These are phyloP conservation scores for Beta macrorhiza DNA, from an alignment of 179 eudicot species.

Conservation along the genomic window DNA sequence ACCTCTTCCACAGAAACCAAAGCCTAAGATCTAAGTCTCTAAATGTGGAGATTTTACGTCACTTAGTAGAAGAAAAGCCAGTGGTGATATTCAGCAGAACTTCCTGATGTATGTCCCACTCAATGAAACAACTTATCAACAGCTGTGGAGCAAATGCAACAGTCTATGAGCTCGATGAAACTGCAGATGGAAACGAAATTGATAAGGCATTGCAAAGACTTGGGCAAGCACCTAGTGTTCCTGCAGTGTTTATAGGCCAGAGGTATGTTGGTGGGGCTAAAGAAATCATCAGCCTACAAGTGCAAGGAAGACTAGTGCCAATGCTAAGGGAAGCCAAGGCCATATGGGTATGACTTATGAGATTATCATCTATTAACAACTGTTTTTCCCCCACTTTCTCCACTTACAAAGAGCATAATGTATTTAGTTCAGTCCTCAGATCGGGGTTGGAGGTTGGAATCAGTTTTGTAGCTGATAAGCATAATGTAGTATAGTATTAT, in stretches of 20 bases:
- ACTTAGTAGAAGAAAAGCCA: constrained; percentile 31
- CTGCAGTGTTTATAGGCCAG: constrained; percentile 36
- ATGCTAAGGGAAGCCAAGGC: constrained; percentile 37
- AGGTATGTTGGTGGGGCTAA: background rate
- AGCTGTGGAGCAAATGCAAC: constrained; percentile 38
- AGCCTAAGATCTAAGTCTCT: background rate
- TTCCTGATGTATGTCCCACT: constrained; percentile 41
- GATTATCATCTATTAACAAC: background rate
- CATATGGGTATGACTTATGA: constrained; percentile 28
- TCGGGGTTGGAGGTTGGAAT: background rate
- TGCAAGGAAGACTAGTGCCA: constrained; percentile 19
- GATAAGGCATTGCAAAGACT: constrained; percentile 35
- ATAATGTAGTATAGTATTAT: background rate
- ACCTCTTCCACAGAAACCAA: background rate
- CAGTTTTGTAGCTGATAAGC: background rate
- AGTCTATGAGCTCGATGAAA: constrained; percentile 34
- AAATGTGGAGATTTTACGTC: constrained; percentile 26
- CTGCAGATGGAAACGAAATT: constrained; percentile 30
- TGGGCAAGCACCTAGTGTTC: constrained; percentile 29
- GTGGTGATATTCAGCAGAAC: constrained; percentile 41
- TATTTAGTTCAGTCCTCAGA: background rate
- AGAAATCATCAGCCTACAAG: too few relatives aligned
- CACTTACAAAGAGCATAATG: background rate
- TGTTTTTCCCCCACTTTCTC: background rate
- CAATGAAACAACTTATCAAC: constrained; percentile 34